Percentiles rank a stretch among this genome's conserved stretches.
These are phyloP conservation scores for Hibiscus mutabilis DNA, from an alignment of 345 rosid species.

Conservation along the genomic window DNA sequence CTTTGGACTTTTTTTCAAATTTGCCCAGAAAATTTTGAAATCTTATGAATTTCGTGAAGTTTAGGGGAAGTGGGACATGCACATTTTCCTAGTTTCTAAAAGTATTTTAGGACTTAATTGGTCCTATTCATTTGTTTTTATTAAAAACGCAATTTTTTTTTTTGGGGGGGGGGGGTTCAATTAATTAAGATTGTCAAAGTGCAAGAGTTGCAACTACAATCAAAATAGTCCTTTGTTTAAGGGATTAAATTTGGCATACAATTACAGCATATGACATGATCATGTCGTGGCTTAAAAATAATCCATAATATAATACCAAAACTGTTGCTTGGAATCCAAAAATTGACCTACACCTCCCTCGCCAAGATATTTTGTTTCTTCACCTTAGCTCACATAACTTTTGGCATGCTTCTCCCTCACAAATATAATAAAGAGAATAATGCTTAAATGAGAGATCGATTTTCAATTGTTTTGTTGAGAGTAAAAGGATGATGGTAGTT, in stretches of 20 bases:
- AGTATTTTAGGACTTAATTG: neutral
- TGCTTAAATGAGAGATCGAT: too few relatives aligned
- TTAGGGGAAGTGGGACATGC: neutral
- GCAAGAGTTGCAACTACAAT: neutral
- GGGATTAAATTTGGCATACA: neutral
- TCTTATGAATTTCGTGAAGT: neutral
- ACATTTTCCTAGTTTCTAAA: neutral
- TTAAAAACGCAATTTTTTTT: neutral
- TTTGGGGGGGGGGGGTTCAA: too few relatives aligned
- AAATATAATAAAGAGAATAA: neutral
- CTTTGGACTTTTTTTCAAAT: neutral
- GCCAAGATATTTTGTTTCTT: neutral
- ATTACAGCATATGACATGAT: neutral
- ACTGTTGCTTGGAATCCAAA: constrained; percentile 11
- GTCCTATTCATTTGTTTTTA: neutral
- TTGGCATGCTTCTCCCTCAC: constrained; percentile 5
- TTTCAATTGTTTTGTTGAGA: too few relatives aligned
- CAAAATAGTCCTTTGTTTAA: neutral
- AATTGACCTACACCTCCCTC: neutral
- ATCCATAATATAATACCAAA: neutral
- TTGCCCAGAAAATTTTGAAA: neutral
- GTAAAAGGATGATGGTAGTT: too few relatives aligned
- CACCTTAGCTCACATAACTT: constrained; percentile 1
- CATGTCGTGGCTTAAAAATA: neutral
- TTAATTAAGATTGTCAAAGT: neutral